Evolutionary conservation across 2,329 filamentous ascomycete species (phyloP), one percentile per base, ranked within the genome.

Genomic region (Rutstroemia sp.): DNA sequence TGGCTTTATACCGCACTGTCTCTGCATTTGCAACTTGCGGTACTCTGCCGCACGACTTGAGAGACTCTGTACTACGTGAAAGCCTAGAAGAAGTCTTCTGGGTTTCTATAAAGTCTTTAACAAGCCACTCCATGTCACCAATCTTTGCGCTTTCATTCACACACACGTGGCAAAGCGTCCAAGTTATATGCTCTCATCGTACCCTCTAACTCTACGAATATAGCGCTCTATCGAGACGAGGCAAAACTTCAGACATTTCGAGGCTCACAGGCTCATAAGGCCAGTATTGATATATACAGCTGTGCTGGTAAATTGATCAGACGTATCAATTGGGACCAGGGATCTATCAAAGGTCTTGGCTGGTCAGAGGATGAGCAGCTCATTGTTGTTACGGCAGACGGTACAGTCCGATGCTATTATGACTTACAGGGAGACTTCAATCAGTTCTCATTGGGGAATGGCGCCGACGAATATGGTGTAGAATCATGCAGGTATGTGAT

Each of bases 291-390:
- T 70, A 85, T 99, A 54, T 96, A 96, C 77, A 96, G 89, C 69
- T 92, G 87, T 71, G 87, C 94, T 10, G 94, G 94, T 54, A 94
- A 91, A 75, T 82, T 90, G 57, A 86, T 99, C 61, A 86, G 87
- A 66, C 84, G 83, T 69, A 90, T 96, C 63, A 82, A 87, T 70
- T 97, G 92, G 92, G 92, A 97, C 66, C 90, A 92, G 73, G 90
- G 90, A 47, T 77, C 85, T 3, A 89, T 99, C 68, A 88, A 86
- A 71, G 91, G 90, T 2, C 79, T 99, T 19, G 94, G 94, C 37
- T 99, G 94, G 94, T 96, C 92, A 19, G 92, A 96, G 67, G 90
- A 96, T 62, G 94, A 99, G 77, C 87, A 88, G 69, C 79, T 99
- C 48, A 76, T 99, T 4, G 87, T 96, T 0, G 85, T 97, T 52